These are phyloP conservation scores for Aspergillus viridinutans DNA, from an alignment of 2,329 filamentous ascomycete species.

Conservation along the genomic window DNA sequence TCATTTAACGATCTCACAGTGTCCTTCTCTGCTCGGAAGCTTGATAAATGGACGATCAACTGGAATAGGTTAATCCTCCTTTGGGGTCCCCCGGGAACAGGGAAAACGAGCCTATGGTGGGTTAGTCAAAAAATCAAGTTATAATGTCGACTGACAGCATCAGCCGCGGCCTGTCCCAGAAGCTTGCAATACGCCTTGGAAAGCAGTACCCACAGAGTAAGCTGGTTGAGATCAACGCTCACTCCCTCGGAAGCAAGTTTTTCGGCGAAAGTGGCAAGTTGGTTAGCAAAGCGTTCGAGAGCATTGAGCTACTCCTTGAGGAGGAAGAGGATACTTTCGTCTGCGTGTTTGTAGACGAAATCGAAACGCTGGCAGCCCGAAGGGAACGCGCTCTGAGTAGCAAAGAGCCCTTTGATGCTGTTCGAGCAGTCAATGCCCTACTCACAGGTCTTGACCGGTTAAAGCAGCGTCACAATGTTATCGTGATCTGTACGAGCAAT, in stretches of 20 bases:
- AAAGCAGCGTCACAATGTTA: conserved; percentile 40
- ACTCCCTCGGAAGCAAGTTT: conserved; percentile 45
- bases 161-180: conserved; percentile 46
- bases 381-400: conserved; percentile 37
- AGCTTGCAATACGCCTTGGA: conserved; percentile 46
- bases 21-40: conserved; percentile 27
- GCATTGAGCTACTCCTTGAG: conserved; percentile 31
- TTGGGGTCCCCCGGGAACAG: conserved; percentile 90
- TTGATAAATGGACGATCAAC: conserved; percentile 37
- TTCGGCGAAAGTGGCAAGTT: conserved; percentile 47
- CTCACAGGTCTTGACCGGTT: conserved; percentile 47
- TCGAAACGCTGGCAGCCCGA: conserved; percentile 46
- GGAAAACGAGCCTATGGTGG: conserved; percentile 61
- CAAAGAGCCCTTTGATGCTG: conserved; percentile 44
- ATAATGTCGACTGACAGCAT: not conserved
- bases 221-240: conserved; percentile 46
- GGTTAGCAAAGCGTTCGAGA: conserved; percentile 42
- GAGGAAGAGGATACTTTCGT: conserved; percentile 40
- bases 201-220: conserved; percentile 37
- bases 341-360: conserved; percentile 48
- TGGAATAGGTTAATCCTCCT: conserved; percentile 64
- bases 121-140: not conserved
- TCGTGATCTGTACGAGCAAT: conserved; percentile 51
- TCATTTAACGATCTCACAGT: conserved; percentile 15
- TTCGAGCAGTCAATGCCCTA: conserved; percentile 49